Evolutionary conservation across 176 grass and related monocot genomes (phyloP), one percentile per base, ranked within the genome.

Genomic region (Carex pumila): DNA sequence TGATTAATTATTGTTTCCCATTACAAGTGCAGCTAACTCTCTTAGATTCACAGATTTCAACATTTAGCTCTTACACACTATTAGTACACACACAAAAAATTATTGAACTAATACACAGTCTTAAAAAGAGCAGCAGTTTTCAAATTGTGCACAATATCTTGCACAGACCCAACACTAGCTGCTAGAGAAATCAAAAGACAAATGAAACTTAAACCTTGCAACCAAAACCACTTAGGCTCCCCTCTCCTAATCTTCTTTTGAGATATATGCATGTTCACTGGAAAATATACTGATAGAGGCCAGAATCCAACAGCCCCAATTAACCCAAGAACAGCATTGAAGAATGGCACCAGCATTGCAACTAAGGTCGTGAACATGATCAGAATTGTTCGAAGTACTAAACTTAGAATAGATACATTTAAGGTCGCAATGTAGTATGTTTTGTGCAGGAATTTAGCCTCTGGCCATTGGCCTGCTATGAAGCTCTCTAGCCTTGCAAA

Each of bases 251-350:
- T 99, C 30, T 85, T 84, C 52, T 88, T 89, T 79, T 94, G 86
- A 0, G 97, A 66, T 4, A 96, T 63, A 72, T 99, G 97, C 97
- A 99, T 99, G 80, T 81, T 81, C 25, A 99, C 89, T 8, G 97
- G 96, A 81, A 96, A 99, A 85, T 99, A 96, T 58, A 99, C 97
- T n/a, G 97, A 93, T 59, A 99, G 84, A 58, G 97, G 93, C 97
- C 97, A 99, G 90, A 99, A 99, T 0, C 97, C 97, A 0, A 99
- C 71, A 4, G 93, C 97, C 11, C 97, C 97, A 54, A 99, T 99
- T 53, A 99, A 89, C 0, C 97, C 97, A 4, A 99, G 88, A 47
- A 99, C 91, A 17, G 91, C 93, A 83, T 96, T 96, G 90, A 99
- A 99, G 85, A 96, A 99, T 0, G 96, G 97, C 32, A 96, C 83